Percentiles rank a stretch among this genome's conserved stretches.
Conservation (phyloP, 495 filamentous ascomycete genomes). For the Cairneyella variabilis region DNA sequence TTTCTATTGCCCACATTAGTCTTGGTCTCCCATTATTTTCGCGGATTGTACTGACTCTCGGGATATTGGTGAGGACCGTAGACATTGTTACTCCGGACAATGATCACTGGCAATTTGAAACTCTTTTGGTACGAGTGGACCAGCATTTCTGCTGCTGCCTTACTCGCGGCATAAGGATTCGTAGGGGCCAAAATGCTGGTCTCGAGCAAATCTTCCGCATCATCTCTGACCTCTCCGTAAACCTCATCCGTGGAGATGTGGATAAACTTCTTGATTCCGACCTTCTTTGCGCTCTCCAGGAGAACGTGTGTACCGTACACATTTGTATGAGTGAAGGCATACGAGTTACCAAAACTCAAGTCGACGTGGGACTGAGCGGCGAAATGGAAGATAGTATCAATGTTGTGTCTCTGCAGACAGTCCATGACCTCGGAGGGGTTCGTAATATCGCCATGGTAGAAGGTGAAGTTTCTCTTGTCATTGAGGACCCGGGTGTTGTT, state of each 20-base stretch:
- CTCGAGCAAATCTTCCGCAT: slow-evolving; percentile 58
- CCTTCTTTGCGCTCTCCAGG: slow-evolving; percentile 61
- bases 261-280: slow-evolving; percentile 61
- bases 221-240: slow-evolving; percentile 66
- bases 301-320: slow-evolving; percentile 71
- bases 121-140: slow-evolving; percentile 71
- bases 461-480: slow-evolving; percentile 63
- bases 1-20: slow-evolving; percentile 46
- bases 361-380: slow-evolving; percentile 75
- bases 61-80: slow-evolving; percentile 78
- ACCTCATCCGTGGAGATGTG: slow-evolving; percentile 77
- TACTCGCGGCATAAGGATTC: slow-evolving; percentile 75
- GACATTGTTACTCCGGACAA: slow-evolving; percentile 74
- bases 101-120: slow-evolving; percentile 66
- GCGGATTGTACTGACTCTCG: slow-evolving; percentile 54
- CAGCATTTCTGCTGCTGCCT: slow-evolving; percentile 77
- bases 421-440: slow-evolving; percentile 55
- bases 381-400: slow-evolving; percentile 76
- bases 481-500: slow-evolving; percentile 64
- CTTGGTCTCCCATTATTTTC: slow-evolving; percentile 6
- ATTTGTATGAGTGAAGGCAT: slow-evolving; percentile 66
- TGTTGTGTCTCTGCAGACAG: slow-evolving; percentile 55
- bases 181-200: slow-evolving; percentile 61
- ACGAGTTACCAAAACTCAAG: slow-evolving; percentile 67
- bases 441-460: slow-evolving; percentile 68